Percentiles rank a stretch among this genome's conserved stretches.
phyloP scores from a whole-genome alignment of 176 grass and related monocot species.

The Hordeum marinum region DNA sequence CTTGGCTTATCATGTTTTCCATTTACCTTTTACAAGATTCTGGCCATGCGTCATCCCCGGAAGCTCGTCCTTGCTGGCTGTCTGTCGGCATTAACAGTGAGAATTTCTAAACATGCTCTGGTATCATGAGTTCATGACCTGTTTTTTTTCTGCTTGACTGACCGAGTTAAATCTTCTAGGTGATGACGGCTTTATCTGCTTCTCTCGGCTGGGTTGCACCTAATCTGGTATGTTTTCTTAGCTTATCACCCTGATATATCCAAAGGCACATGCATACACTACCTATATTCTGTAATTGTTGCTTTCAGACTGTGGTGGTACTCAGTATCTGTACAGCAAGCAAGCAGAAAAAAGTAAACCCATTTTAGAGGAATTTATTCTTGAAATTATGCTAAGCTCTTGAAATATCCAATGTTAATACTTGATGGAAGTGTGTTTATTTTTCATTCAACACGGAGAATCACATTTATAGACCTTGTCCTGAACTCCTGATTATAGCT shows the following conservation, averaged over 20 bases:
- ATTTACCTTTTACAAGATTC: conserved; percentile 64
- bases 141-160: neutral
- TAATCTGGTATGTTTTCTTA: conserved; percentile 73
- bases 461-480: neutral
- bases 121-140: neutral
- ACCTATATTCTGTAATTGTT: neutral
- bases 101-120: neutral
- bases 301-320: neutral
- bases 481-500: neutral
- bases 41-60: conserved; percentile 92
- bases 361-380: neutral
- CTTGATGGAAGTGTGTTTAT: neutral
- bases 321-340: neutral
- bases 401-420: neutral
- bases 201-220: conserved; percentile 89
- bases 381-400: neutral
- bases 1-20: conserved; percentile 1
- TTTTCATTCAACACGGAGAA: neutral
- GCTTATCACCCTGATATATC: neutral
- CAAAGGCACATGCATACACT: neutral
- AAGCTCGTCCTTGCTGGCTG: conserved; percentile 82
- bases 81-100: conserved; percentile 69
- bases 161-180: conserved; percentile 48
- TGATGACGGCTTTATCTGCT: conserved; percentile 88
- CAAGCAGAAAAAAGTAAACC: neutral